These are phyloP conservation scores for Tolypocladium ophioglossoides DNA, from an alignment of 2,329 filamentous ascomycete species.

Conservation along the genomic window DNA sequence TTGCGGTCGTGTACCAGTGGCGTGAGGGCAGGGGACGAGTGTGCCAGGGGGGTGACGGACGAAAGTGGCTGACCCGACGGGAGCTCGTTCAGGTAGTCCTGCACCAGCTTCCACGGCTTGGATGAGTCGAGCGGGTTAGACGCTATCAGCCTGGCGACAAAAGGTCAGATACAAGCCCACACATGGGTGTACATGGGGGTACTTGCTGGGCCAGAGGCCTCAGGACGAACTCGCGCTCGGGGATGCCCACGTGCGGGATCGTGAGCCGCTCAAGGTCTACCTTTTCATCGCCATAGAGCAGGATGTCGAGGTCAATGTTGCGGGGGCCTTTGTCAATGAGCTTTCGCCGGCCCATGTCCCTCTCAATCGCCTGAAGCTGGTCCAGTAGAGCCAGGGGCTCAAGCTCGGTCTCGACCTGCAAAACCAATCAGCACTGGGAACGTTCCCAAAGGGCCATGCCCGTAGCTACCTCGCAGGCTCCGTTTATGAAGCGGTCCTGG, in stretches of 20 bases:
- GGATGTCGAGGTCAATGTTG: constrained; percentile 88
- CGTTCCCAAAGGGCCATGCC: background rate
- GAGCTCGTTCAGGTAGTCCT: constrained; percentile 52
- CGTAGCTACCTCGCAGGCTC: constrained; percentile 65
- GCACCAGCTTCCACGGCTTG: constrained; percentile 49
- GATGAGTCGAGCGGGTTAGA: constrained; percentile 38
- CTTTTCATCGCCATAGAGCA: constrained; percentile 63
- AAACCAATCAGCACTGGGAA: background rate
- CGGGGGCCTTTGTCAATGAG: constrained; percentile 86
- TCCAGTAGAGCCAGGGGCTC: constrained; percentile 68
- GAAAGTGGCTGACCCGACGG: constrained; percentile 40
- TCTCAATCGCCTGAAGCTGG: constrained; percentile 75
- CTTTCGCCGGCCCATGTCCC: constrained; percentile 67
- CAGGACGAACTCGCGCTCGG: constrained; percentile 89
- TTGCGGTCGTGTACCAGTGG: constrained; percentile 45
- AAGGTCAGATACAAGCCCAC: background rate
- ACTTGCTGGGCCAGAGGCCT: constrained; percentile 70
- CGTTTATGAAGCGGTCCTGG: constrained; percentile 83
- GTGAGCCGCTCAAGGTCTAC: constrained; percentile 64
- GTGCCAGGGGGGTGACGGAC: constrained; percentile 45
- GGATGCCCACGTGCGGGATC: constrained; percentile 75
- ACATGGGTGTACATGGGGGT: background rate
- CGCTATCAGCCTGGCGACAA: constrained; percentile 39
- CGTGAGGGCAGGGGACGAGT: constrained; percentile 39
- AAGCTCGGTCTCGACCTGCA: constrained; percentile 69